Conservation (phyloP, 129 eudicot genomes). For the Lonicera japonica region DNA sequence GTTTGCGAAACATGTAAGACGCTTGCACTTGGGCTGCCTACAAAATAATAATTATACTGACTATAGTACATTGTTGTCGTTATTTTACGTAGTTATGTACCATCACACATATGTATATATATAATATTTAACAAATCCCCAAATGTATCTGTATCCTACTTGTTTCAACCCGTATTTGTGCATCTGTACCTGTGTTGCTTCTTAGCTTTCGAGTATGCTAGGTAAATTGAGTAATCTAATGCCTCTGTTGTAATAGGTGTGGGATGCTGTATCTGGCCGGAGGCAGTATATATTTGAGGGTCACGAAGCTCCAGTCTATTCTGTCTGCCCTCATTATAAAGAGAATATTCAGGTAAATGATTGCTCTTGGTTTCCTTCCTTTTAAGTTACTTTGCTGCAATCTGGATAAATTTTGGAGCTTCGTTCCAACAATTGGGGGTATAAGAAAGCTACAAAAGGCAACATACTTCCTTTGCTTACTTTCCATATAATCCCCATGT, state of each 20-base stretch:
- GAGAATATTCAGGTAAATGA: constrained; percentile 66
- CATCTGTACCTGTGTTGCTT: no score
- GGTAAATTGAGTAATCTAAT: constrained; percentile 6
- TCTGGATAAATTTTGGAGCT: neutral
- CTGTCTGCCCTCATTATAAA: constrained; percentile 78
- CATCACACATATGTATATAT: no score
- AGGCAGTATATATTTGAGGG: constrained; percentile 73
- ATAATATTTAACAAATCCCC: no score
- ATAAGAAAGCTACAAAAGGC: neutral
- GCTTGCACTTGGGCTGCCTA: no score
- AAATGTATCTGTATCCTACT: no score
- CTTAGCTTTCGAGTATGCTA: neutral
- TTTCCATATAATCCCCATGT: neutral
- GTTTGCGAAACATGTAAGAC: no score
- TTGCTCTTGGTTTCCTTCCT: neutral
- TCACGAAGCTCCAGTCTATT: constrained; percentile 89
- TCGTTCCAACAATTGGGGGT: neutral
- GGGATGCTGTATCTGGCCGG: constrained; percentile 85
- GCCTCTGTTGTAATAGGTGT: constrained; percentile 44
- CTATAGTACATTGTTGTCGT: no score
- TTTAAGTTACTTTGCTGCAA: neutral
- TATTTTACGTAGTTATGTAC: no score
- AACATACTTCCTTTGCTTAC: constrained; percentile 1
- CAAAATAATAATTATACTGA: no score
- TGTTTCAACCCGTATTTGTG: no score